These are phyloP conservation scores for Rhodomyrtus psidioides DNA, from an alignment of 441 rosid species.

Conservation along the genomic window DNA sequence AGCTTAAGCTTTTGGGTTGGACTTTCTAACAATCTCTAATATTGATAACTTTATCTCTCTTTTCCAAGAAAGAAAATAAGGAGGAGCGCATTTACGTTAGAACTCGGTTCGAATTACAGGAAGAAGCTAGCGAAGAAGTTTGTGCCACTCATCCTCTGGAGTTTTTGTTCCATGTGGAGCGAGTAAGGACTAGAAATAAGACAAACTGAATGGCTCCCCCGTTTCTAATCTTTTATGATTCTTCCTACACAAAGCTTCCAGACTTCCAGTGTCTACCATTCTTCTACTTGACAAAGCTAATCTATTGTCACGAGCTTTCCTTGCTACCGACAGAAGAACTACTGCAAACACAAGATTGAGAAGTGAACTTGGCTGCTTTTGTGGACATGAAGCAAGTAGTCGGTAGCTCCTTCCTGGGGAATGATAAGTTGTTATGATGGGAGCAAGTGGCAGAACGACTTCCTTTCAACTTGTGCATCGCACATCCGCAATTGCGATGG, in stretches of 20 bases:
- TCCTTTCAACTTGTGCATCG: slow-evolving; percentile 36
- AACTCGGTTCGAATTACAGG: not conserved
- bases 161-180: not conserved
- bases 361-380: slow-evolving; percentile 1
- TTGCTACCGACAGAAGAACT: not conserved
- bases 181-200: not conserved
- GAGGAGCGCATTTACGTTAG: not conserved
- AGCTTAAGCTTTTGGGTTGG: too few relatives aligned
- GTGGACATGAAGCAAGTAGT: not conserved
- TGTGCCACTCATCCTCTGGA: not conserved
- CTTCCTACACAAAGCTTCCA: not conserved
- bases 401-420: slow-evolving; percentile 16
- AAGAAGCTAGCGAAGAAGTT: not conserved
- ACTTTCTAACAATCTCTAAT: too few relatives aligned
- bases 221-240: not conserved
- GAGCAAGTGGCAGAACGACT: slow-evolving; percentile 20
- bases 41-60: not conserved
- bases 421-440: slow-evolving; percentile 34
- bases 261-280: not conserved
- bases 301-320: not conserved
- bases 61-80: not conserved
- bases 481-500: slow-evolving; percentile 65
- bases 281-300: not conserved
- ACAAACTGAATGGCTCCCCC: not conserved
- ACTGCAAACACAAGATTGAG: not conserved